These are phyloP conservation scores for Paraphaeosphaeria minitans DNA, from an alignment of 2,329 filamentous ascomycete species.

Conservation along the genomic window DNA sequence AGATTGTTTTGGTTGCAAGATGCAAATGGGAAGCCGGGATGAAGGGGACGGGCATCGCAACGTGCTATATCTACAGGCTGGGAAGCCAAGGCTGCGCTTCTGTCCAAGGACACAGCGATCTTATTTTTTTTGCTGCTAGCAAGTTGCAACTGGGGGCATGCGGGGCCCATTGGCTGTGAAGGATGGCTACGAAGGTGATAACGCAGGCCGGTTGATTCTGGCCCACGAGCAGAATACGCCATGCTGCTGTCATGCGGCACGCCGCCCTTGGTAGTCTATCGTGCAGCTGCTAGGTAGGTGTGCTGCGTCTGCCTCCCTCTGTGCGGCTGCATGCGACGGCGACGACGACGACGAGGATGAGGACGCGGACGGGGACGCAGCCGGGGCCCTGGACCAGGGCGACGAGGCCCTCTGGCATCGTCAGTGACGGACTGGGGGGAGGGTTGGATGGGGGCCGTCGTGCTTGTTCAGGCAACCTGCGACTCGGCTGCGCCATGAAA, in stretches of 20 bases:
- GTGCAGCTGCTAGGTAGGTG: neutral
- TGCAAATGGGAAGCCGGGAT: neutral
- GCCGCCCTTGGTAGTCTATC: neutral
- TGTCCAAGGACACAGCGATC: slow-evolving; percentile 4
- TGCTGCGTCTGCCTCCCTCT: neutral
- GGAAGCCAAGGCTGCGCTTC: slow-evolving; percentile 7
- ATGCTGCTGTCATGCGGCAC: slow-evolving; percentile 8
- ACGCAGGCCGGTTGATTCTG: slow-evolving; percentile 2
- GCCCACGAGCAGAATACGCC: neutral
- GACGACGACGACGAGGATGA: no score
- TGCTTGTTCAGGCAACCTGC: slow-evolving; percentile 5
- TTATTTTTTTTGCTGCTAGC: slow-evolving; percentile 2
- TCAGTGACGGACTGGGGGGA: neutral
- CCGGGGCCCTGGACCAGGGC: no score
- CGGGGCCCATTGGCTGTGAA: slow-evolving; percentile 7
- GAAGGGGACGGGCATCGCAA: neutral
- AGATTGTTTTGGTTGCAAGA: neutral
- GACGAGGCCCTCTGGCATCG: neutral
- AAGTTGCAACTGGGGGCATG: neutral
- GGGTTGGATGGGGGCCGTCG: neutral
- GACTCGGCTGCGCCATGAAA: slow-evolving; percentile 6
- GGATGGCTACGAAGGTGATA: neutral
- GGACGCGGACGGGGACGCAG: neutral
- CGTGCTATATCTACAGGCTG: slow-evolving; percentile 13
- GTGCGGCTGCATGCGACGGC: neutral